Evolutionary conservation across 805 yeast species (phyloP).

Genomic region (Ogataea neopini): DNA sequence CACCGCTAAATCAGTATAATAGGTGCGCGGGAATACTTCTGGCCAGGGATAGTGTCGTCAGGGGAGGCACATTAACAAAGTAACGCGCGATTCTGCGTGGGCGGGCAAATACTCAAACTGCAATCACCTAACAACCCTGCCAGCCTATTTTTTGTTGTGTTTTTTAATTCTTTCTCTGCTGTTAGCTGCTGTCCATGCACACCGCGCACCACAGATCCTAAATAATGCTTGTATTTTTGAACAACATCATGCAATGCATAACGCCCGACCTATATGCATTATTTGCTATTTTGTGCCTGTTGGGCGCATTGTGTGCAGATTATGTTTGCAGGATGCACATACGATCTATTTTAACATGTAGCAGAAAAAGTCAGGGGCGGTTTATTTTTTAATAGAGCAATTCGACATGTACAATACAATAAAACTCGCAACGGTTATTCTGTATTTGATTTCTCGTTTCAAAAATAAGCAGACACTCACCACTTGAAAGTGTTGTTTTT

Average conservation of each 20-base stretch:
- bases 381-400: conserved; percentile 4
- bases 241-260: not conserved
- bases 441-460: conserved; percentile 7
- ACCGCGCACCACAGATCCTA: not conserved
- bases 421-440: conserved; percentile 3
- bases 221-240: not conserved
- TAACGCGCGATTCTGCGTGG: not conserved
- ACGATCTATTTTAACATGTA: conserved; percentile 3
- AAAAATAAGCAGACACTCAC: conserved; percentile 1
- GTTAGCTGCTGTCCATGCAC: not conserved
- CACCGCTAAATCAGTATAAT: too few relatives aligned
- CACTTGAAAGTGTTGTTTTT: not conserved
- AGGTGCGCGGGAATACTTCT: too few relatives aligned
- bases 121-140: not conserved
- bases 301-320: conserved; percentile 2
- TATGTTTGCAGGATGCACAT: not conserved
- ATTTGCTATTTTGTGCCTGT: not conserved
- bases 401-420: conserved; percentile 2
- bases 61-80: too few relatives aligned
- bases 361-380: conserved; percentile 7
- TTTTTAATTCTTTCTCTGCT: too few relatives aligned
- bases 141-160: not conserved
- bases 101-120: conserved; percentile 1
- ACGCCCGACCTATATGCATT: not conserved
- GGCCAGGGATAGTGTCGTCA: too few relatives aligned